A percentile compares a stretch with the other conserved stretches of the same genome.
Evolutionary conservation across 208 protist genomes (phyloP).

Genomic region (Trypanosoma rangeli): DNA sequence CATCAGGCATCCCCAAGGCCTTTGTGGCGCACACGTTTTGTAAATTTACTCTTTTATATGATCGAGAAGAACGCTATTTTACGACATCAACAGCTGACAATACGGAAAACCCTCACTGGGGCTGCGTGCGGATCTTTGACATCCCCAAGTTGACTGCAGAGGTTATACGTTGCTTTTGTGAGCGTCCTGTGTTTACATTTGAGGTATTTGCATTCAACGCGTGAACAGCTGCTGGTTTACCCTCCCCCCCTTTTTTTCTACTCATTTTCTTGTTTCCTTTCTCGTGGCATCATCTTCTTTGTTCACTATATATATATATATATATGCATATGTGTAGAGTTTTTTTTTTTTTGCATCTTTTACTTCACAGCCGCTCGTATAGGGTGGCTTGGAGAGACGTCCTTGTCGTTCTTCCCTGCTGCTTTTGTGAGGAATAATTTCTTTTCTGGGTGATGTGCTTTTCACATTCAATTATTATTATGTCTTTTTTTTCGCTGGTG

Average conservation of each 20-base stretch:
- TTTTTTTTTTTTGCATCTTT: neutral
- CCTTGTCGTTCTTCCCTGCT: neutral
- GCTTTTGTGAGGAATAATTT: neutral
- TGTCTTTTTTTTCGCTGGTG: neutral
- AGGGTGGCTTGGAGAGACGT: too few relatives aligned
- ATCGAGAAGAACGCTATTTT: slow-evolving; percentile 61
- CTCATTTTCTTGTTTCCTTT: slow-evolving; percentile 2
- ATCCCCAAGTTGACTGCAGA: slow-evolving; percentile 50
- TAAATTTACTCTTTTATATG: slow-evolving; percentile 53
- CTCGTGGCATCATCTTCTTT: neutral
- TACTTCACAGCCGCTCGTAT: too few relatives aligned
- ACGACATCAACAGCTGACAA: slow-evolving; percentile 51
- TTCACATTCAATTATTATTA: slow-evolving; percentile 7
- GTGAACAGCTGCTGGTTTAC: slow-evolving; percentile 17
- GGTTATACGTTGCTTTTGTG: slow-evolving; percentile 46
- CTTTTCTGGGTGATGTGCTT: slow-evolving; percentile 9
- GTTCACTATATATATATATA: too few relatives aligned
- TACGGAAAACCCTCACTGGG: slow-evolving; percentile 47
- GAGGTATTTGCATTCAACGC: slow-evolving; percentile 77
- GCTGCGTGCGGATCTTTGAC: slow-evolving; percentile 67
- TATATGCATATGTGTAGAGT: too few relatives aligned
- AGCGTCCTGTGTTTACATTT: slow-evolving; percentile 61
- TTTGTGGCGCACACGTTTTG: slow-evolving; percentile 56
- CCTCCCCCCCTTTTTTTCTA: neutral
- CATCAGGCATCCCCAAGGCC: slow-evolving; percentile 44